Conservation (phyloP, 805 yeast species). For the Isabelozyma heimii region DNA sequence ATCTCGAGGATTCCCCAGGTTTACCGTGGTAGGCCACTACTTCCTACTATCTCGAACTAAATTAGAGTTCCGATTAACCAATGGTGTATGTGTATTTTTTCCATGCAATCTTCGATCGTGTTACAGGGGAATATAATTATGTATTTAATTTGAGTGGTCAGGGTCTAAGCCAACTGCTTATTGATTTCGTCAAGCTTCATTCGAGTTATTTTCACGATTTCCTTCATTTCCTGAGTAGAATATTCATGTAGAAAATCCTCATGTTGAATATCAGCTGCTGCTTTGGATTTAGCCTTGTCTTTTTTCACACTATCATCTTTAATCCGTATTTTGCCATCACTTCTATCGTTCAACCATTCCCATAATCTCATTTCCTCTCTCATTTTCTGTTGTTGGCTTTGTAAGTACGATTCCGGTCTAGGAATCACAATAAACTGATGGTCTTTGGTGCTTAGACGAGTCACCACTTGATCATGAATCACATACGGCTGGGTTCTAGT, state of each 20-base stretch:
- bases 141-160: no score
- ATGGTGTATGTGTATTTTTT: no score
- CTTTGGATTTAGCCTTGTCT: not conserved
- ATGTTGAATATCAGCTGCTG: conserved; percentile 1
- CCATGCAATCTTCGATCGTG: no score
- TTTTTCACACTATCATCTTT: conserved; percentile 1
- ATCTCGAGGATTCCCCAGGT: no score
- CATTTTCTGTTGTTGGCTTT: conserved; percentile 21
- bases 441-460: conserved; percentile 28
- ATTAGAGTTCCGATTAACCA: no score
- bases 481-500: conserved; percentile 2
- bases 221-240: conserved; percentile 43
- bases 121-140: no score
- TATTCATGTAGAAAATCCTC: conserved; percentile 12
- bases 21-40: no score
- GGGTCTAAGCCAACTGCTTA: conserved; percentile 1
- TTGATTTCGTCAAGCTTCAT: conserved; percentile 35
- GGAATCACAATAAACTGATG: conserved; percentile 39
- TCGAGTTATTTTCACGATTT: conserved; percentile 46
- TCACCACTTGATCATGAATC: conserved; percentile 2
- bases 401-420: conserved; percentile 32
- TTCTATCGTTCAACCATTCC: conserved; percentile 61
- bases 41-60: no score
- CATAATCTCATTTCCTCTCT: conserved; percentile 62
- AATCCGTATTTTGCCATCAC: conserved; percentile 13